phyloP scores from a whole-genome alignment of 2,329 filamentous ascomycete genomes.

The Colletotrichum sp. region DNA sequence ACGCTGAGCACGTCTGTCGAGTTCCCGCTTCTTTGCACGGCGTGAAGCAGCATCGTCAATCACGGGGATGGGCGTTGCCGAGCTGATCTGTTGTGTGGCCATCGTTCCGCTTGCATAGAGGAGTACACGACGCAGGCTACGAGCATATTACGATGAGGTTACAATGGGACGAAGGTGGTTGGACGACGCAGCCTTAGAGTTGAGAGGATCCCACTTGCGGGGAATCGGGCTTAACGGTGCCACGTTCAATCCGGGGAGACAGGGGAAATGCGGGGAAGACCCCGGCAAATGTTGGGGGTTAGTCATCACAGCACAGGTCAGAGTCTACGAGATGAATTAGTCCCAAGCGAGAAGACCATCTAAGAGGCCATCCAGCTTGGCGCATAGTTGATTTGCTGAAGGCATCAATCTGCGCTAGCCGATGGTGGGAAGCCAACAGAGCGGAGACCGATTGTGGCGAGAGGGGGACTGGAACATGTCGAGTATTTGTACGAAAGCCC shows the following conservation, averaged over 20 bases:
- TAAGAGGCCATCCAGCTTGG: background rate
- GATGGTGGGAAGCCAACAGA: background rate
- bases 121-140: background rate
- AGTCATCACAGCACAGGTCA: background rate
- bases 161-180: background rate
- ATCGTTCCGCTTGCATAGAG: background rate
- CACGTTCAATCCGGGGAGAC: background rate
- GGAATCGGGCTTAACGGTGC: background rate
- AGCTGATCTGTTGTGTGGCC: background rate
- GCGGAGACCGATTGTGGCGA: background rate
- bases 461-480: background rate
- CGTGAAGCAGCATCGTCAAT: background rate
- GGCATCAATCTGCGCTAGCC: background rate
- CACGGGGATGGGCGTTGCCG: background rate
- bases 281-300: background rate
- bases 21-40: conserved; percentile 30
- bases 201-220: background rate
- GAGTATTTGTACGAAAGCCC: background rate
- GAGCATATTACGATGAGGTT: background rate
- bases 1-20: conserved; percentile 31
- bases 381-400: background rate
- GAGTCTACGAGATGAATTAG: background rate
- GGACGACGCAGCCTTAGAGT: background rate
- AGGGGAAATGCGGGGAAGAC: background rate
- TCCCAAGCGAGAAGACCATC: background rate